Evolutionary conservation across 2,329 filamentous ascomycete species (phyloP), one percentile per base, ranked within the genome.

Genomic region (Sporothrix dimorphospora): DNA sequence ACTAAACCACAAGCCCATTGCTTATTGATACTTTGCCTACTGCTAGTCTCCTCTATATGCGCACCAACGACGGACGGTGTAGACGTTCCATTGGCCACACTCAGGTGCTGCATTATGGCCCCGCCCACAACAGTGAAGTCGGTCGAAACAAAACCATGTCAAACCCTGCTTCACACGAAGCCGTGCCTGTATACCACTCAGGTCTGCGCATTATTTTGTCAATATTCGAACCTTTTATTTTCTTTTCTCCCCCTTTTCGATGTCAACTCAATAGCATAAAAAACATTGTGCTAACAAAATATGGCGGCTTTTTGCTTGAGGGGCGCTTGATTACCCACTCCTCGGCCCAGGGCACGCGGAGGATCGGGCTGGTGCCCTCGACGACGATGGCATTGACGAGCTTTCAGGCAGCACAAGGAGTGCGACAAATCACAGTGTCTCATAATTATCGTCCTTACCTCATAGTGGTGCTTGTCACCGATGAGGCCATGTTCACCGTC

Each of bases 261-360:
- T n/a, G n/a, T n/a, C n/a, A n/a, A n/a, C n/a, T n/a, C n/a, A n/a
- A n/a, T n/a, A n/a, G n/a, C n/a, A n/a, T n/a, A n/a, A n/a, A n/a
- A n/a, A n/a, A n/a, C n/a, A n/a, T n/a, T n/a, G n/a, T n/a, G n/a
- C n/a, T n/a, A n/a, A n/a, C n/a, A n/a, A n/a, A n/a, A n/a, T n/a
- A n/a, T n/a, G n/a, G n/a, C n/a, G n/a, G n/a, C n/a, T n/a, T n/a
- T n/a, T n/a, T n/a, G n/a, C n/a, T n/a, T n/a, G n/a, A 82, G 9
- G 88, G 88, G 67, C 87, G 81, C 77, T 90, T 89, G 72, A 89
- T 86, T 86, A 89, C 88, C 87, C 86, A 89, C 61, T 84, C 82
- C 79, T 89, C 86, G 71, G 87, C 87, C 34, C 85, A 86, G 14
- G 86, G 82, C 55, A 89, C 84, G 66, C 81, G 79, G 27, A 84